Percentiles rank a stretch among this genome's conserved stretches.
Evolutionary conservation across 2,329 filamentous ascomycete species (phyloP).

Genomic region (Cephalotrichum gorgonifer): DNA sequence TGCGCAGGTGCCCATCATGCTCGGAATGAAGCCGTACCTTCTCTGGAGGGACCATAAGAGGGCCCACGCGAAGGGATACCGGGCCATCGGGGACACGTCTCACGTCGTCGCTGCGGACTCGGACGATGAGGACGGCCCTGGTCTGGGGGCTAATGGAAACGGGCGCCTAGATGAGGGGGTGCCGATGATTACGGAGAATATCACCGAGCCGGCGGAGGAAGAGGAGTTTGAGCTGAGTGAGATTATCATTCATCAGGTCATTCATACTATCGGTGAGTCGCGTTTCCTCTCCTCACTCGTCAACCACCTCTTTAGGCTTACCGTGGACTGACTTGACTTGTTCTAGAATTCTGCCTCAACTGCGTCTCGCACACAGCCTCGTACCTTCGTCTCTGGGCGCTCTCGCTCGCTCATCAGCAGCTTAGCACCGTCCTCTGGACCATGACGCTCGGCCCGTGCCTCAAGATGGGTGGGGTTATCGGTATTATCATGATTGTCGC

Average conservation of each 20-base stretch:
- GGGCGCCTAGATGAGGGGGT: slow-evolving; percentile 50
- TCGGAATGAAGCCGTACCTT: slow-evolving; percentile 94
- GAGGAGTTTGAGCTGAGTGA: slow-evolving; percentile 97
- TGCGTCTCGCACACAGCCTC: slow-evolving; percentile 98
- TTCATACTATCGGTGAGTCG: slow-evolving; percentile 86
- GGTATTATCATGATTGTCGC: slow-evolving; percentile 75
- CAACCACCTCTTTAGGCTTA: slow-evolving; percentile 16
- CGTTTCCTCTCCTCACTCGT: not conserved
- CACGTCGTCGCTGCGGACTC: slow-evolving; percentile 84
- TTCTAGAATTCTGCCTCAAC: slow-evolving; percentile 89
- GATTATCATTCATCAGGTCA: slow-evolving; percentile 97
- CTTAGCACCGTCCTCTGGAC: slow-evolving; percentile 91
- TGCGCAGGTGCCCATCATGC: slow-evolving; percentile 75
- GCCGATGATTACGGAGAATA: slow-evolving; percentile 81
- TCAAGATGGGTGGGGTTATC: slow-evolving; percentile 51
- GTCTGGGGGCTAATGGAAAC: slow-evolving; percentile 32
- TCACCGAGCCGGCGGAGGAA: slow-evolving; percentile 55
- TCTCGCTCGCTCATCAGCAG: slow-evolving; percentile 96
- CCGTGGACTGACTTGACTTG: slow-evolving; percentile 11
- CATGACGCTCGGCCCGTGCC: slow-evolving; percentile 81
- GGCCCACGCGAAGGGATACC: slow-evolving; percentile 79
- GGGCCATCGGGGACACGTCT: slow-evolving; percentile 81
- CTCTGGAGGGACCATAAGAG: slow-evolving; percentile 89
- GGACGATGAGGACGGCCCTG: slow-evolving; percentile 55
- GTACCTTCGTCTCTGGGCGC: slow-evolving; percentile 94